phyloP scores from a whole-genome alignment of 2,329 filamentous ascomycete species.

The Fusarium avenaceum region DNA sequence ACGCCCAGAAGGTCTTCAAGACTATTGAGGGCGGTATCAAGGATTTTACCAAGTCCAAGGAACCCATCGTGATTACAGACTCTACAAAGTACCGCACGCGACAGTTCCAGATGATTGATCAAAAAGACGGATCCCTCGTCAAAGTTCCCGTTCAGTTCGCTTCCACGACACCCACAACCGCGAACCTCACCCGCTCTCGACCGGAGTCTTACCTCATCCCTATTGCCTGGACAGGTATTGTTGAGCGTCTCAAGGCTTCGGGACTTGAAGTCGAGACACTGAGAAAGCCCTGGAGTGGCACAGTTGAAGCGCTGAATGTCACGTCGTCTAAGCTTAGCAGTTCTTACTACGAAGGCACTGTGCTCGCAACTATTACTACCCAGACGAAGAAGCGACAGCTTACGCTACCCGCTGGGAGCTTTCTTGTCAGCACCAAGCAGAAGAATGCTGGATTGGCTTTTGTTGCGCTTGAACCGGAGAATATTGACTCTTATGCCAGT shows the following conservation, averaged over 20 bases:
- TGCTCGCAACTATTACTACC: constrained; percentile 43
- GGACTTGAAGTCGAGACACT: constrained; percentile 49
- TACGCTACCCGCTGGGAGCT: constrained; percentile 49
- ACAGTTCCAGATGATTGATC: constrained; percentile 48
- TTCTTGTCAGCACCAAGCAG: constrained; percentile 52
- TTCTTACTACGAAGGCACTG: constrained; percentile 49
- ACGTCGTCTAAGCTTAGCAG: constrained; percentile 37
- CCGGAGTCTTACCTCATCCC: constrained; percentile 52
- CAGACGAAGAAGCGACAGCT: constrained; percentile 35
- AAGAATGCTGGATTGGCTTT: constrained; percentile 52
- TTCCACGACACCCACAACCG: constrained; percentile 47
- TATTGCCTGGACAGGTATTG: constrained; percentile 48
- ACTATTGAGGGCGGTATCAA: constrained; percentile 47
- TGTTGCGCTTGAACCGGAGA: constrained; percentile 52
- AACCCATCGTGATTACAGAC: constrained; percentile 52
- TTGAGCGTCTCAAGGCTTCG: constrained; percentile 44
- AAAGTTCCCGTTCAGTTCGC: constrained; percentile 48
- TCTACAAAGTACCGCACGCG: constrained; percentile 37
- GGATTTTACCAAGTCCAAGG: constrained; percentile 47
- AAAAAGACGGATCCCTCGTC: constrained; percentile 46
- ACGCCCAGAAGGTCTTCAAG: constrained; percentile 46
- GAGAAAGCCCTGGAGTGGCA: constrained; percentile 38
- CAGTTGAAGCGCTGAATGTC: constrained; percentile 50
- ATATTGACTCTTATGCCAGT: constrained; percentile 52
- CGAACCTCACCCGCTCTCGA: constrained; percentile 51